Evolutionary conservation across 192 early-diverging fungal genomes (phyloP), one percentile per base, ranked within the genome.

Genomic region (Backusella circina): DNA sequence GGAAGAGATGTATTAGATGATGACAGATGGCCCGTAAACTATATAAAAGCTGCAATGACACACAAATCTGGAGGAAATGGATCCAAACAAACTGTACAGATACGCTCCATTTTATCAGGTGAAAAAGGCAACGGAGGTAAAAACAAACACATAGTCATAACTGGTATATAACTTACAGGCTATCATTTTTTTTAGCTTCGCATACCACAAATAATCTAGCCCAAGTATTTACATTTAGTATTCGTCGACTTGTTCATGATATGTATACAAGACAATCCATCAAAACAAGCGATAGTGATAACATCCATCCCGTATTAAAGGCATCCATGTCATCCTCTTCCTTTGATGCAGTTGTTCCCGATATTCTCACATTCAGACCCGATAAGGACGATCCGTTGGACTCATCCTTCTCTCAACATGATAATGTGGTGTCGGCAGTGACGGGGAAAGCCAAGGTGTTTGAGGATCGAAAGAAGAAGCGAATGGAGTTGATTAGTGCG

Each of bases 1-100:
- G 88, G 84, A 3, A 80, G 81, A 1, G 90, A 90, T 32, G 87
- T 94, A 7, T 71, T 93, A 39, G 75, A 67, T 23, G 92, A 89
- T 71, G 81, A 84, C 8, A 80, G 90, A 12, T 85, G 84, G 78
- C 77, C 73, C 16, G 77, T 85, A 3, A 86, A 82, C 86, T 87
- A 85, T 64, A 71, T 77, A 39, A 35, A 50, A 28, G 41, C 23
- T 28, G 44, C 68, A 68, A 73, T 39, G 30, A 54, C 30, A 32
- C 64, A 65, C 23, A 70, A 74, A 18, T 44, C 73, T 7, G 61
- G 33, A 9, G 39, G 64, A 15, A 50, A 26, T 57, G 37, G 23
- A 28, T 23, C 73, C 16, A 70, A 75, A n/a, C 30, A 67, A 35
- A 75, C 65, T 16, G 23, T 36, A 30, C 50, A 36, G 23, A 75